Evolutionary conservation across 495 filamentous ascomycete genomes (phyloP), one percentile per base, ranked within the genome.

Genomic region (Hypoxylon fuscum): DNA sequence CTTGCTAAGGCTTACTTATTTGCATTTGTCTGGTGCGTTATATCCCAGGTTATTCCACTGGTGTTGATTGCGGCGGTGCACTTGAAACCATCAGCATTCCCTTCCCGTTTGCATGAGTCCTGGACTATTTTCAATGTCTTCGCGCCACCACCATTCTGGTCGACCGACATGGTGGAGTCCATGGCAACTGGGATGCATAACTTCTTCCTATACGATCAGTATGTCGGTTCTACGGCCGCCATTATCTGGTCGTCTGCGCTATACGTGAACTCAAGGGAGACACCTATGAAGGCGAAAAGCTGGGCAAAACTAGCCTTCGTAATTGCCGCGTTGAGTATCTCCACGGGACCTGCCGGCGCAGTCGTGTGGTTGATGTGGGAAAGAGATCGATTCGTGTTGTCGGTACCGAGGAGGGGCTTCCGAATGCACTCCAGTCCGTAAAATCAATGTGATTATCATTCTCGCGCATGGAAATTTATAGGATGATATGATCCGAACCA

Each of bases 141-240:
- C 15, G 14, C 45, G 32, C 59, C 59, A n/a, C 52, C 51, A 1
- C 52, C 59, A 2, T 63, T 63, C 31, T 63, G 53, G 52, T 63
- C 59, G 2, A 51, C 38, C 7, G 31, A 52, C 47, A 41, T 46
- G 27, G 57, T 63, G 46, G 31, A 40, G 7, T 63, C 59, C 0
- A 63, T 63, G 59, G 52, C 38, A 29, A 47, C 27, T 9, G 59
- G 52, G n/a, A 63, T 63, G 59, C 59, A 63, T 17, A 47, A 57
- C 20, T 63, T 63, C 47, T 63, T 63, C 42, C 31, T 63, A 7
- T 63, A 63, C 34, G 59, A 63, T 22, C 59, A 63, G n/a, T 63
- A 57, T 11, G 45, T 57, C 18, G 59, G 59, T 9, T 63, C 59
- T 2, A 63, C 59, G 0, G 59, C 50, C 10, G 59, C 59, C 18